Base-by-base conservation (phyloP, 306 rosid species). In the Begonia fuchsioides region DNA sequence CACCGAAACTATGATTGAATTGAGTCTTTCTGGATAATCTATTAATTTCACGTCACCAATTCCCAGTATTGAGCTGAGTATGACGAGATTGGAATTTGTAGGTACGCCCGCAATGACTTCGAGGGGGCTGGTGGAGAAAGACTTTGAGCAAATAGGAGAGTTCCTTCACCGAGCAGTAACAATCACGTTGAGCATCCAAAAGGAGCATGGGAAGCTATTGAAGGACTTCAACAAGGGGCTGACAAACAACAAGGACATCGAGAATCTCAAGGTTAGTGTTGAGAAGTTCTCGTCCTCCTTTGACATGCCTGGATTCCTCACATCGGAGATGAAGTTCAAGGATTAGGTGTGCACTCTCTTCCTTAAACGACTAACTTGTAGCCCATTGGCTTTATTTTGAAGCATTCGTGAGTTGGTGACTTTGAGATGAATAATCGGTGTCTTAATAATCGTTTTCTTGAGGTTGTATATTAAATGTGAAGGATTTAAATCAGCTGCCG, bases 21-120 rank as follows among this genome's bases (percentile, higher is more conserved):
- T 2, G 35, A 26, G 35, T 26, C 35, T 26, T 26, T 26, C 8
- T 26, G 7, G 5, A 26, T 26, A 26, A 26, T 26, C 35, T 26
- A 26, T 26, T 26, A 26, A 26, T 26, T 26, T 26, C 35, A 5
- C 35, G 7, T 26, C 8, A 26, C 35, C 35, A 26, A 26, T 2
- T 26, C 7, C 35, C 8, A 26, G 7, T 26, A 26, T 26, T 26
- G 35, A 8, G 35, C 35, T 26, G 7, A 26, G 5, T 26, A 26
- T 26, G 35, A n/a, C n/a, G n/a, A n/a, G n/a, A 41, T 47, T 44
- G 9, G 49, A 26, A 54, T 45, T 48, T 15, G 53, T 72, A 87
- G 96, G 96, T 66, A 57, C 96, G 17, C 96, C 94, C 5, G 96
- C 96, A 67, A 87, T 87, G 96, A 87, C 96, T 35, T 87, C 96